Percentiles rank a stretch among this genome's conserved stretches.
Evolutionary conservation across 2,329 filamentous ascomycete genomes (phyloP).

Genomic region (Fusarium tuaranense): DNA sequence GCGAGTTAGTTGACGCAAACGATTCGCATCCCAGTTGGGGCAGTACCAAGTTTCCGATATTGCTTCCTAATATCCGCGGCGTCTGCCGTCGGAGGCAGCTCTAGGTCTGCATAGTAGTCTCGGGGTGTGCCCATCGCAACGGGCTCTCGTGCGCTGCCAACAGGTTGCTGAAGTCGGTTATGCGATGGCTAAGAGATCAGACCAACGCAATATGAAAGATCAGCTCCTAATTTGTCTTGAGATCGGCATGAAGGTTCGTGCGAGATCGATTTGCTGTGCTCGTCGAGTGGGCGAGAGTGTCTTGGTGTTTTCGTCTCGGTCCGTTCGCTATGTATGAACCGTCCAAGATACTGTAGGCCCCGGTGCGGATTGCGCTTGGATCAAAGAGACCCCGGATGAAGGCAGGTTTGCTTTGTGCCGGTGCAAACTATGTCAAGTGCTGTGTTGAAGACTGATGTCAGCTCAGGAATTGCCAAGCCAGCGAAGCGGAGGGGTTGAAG

Average conservation of each 20-base stretch:
- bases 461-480: slow-evolving; percentile 4
- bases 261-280: not conserved
- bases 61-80: slow-evolving; percentile 85
- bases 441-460: slow-evolving; percentile 16
- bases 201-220: slow-evolving; percentile 3
- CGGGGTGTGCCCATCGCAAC: slow-evolving; percentile 59
- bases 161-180: not conserved
- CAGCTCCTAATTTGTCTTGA: not conserved
- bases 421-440: not conserved
- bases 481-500: not conserved
- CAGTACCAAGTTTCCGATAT: slow-evolving; percentile 82
- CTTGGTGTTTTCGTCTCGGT: not conserved
- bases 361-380: not conserved
- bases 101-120: slow-evolving; percentile 89
- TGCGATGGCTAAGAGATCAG: slow-evolving; percentile 4
- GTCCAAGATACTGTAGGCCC: not conserved
- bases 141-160: slow-evolving; percentile 17
- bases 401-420: not conserved
- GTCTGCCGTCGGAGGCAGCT: slow-evolving; percentile 75
- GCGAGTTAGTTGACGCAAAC: slow-evolving; percentile 39
- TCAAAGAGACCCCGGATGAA: not conserved
- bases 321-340: not conserved
- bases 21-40: not conserved
- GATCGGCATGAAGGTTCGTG: slow-evolving; percentile 17
- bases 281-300: not conserved